A percentile compares a stretch with the other conserved stretches of the same genome.
phyloP scores from a whole-genome alignment of 768 basidiomycete genomes.

The Xerocomus brunneocitrinus region DNA sequence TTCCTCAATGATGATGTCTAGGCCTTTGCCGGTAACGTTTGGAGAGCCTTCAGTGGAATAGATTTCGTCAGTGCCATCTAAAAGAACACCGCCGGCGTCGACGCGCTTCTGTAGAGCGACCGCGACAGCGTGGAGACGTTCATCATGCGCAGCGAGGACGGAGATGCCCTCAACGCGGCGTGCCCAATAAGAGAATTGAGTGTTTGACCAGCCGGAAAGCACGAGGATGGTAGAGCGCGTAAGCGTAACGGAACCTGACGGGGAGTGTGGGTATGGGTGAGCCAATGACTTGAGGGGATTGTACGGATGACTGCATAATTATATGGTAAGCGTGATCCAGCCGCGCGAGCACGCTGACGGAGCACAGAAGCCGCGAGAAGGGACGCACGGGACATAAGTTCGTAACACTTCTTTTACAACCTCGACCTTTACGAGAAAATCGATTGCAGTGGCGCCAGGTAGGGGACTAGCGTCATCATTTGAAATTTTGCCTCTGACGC shows the following conservation, averaged over 20 bases:
- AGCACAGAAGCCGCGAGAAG: neutral
- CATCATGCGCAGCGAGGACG: constrained; percentile 40
- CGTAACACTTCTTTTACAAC: constrained; percentile 47
- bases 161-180: constrained; percentile 47
- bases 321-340: constrained; percentile 21
- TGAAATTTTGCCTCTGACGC: constrained; percentile 27
- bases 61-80: constrained; percentile 24
- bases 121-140: constrained; percentile 38
- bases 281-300: constrained; percentile 47
- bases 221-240: constrained; percentile 45
- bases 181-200: constrained; percentile 53
- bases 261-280: constrained; percentile 36
- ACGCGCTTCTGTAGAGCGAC: constrained; percentile 40
- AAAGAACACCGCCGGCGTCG: constrained; percentile 29
- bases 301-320: constrained; percentile 43
- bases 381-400: constrained; percentile 45
- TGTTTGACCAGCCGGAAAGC: constrained; percentile 51
- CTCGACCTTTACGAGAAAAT: constrained; percentile 51
- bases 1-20: constrained; percentile 45
- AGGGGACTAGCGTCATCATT: constrained; percentile 25
- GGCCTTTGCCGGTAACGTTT: constrained; percentile 45
- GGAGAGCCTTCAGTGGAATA: constrained; percentile 33
- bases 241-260: constrained; percentile 41
- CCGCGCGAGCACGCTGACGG: constrained; percentile 3
- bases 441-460: constrained; percentile 42